Conservation (phyloP, 768 basidiomycete genomes). For the Termitomyces titanicus region DNA sequence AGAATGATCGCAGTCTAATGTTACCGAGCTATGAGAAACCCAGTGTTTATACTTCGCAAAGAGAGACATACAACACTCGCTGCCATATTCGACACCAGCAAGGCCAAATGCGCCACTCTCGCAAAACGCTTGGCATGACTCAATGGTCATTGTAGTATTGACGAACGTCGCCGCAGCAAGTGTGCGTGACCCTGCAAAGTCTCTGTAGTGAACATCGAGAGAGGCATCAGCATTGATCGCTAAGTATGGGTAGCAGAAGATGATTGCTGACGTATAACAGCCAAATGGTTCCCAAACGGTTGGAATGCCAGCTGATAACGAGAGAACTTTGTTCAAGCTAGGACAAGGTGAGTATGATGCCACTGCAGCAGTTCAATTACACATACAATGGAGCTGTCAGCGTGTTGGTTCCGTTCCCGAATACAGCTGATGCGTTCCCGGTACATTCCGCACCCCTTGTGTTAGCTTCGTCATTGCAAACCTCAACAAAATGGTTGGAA, state of each 20-base stretch:
- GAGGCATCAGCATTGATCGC: not conserved
- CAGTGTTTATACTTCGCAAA: not conserved
- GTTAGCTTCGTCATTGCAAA: not conserved
- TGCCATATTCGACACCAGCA: constrained; percentile 11
- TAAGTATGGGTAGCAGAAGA: not conserved
- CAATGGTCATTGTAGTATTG: constrained; percentile 7
- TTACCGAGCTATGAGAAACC: not conserved
- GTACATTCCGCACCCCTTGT: constrained; percentile 1
- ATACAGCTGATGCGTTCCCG: not conserved
- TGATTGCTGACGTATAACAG: constrained; percentile 7
- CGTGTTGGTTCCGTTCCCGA: constrained; percentile 3
- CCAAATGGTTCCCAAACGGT: constrained; percentile 2
- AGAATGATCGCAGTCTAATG: constrained; percentile 7
- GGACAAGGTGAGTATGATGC: not conserved
- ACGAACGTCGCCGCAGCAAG: not conserved
- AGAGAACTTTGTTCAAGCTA: constrained; percentile 4
- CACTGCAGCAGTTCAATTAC: not conserved
- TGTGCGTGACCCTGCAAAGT: constrained; percentile 8
- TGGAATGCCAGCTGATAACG: constrained; percentile 2
- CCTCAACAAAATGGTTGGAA: not conserved
- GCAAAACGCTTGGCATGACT: constrained; percentile 6
- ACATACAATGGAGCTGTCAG: constrained; percentile 5
- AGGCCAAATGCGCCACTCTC: constrained; percentile 3
- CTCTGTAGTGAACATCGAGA: not conserved
- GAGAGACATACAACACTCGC: constrained; percentile 12